phyloP scores from a whole-genome alignment of 768 basidiomycete genomes.

The Tremella fuciformis region DNA sequence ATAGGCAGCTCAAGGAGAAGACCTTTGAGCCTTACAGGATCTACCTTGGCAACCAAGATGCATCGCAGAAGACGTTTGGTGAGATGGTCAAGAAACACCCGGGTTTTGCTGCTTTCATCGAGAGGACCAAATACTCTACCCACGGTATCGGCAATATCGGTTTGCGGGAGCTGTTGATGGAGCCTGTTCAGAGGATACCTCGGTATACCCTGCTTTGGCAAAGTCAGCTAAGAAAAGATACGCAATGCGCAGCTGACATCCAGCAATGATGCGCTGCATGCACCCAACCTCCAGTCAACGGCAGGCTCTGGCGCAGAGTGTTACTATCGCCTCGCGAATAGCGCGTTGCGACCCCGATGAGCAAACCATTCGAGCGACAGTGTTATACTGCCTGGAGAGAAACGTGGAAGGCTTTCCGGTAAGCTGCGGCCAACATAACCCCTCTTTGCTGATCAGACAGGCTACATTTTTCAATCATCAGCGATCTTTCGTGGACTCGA shows the following conservation, averaged over 20 bases:
- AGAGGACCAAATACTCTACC: slow-evolving; percentile 65
- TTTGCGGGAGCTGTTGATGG: slow-evolving; percentile 86
- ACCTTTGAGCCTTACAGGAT: slow-evolving; percentile 89
- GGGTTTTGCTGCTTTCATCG: slow-evolving; percentile 79
- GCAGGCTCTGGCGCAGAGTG: slow-evolving; percentile 73
- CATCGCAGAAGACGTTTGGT: slow-evolving; percentile 80
- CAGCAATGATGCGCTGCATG: slow-evolving; percentile 87
- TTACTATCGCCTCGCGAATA: slow-evolving; percentile 82
- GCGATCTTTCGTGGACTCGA: slow-evolving; percentile 81
- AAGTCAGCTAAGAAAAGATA: slow-evolving; percentile 42
- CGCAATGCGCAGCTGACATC: slow-evolving; percentile 5
- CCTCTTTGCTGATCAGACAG: slow-evolving; percentile 28
- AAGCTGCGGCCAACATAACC: slow-evolving; percentile 14
- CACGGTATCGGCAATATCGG: slow-evolving; percentile 69
- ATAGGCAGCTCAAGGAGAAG: slow-evolving; percentile 64
- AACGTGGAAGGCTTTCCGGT: slow-evolving; percentile 85
- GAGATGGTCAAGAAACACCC: slow-evolving; percentile 72
- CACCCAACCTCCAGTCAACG: slow-evolving; percentile 71
- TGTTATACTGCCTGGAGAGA: slow-evolving; percentile 78
- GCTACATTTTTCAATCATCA: slow-evolving; percentile 83
- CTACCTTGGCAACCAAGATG: slow-evolving; percentile 89
- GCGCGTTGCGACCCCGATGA: slow-evolving; percentile 89
- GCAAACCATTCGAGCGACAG: slow-evolving; percentile 80
- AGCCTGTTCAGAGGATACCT: slow-evolving; percentile 93
- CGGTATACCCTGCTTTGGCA: slow-evolving; percentile 90